phyloP scores from a whole-genome alignment of 495 filamentous ascomycete genomes.

The Mytilinidion resinicola region DNA sequence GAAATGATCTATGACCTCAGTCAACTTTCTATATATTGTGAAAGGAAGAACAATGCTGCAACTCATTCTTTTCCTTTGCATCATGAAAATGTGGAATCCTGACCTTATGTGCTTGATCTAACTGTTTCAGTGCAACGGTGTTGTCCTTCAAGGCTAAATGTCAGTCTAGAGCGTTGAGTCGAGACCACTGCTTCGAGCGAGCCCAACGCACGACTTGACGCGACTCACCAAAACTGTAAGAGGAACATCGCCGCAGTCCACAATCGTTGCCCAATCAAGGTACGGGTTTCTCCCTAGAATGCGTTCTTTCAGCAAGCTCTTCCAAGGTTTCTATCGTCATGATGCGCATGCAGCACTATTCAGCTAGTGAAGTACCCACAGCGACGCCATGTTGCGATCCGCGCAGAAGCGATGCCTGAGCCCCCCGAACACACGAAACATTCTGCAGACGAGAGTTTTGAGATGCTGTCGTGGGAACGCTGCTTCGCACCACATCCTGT shows the following conservation, averaged over 20 bases:
- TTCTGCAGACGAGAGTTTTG: too few species aligned
- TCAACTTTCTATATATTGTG: neutral
- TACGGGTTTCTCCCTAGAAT: slow-evolving; percentile 39
- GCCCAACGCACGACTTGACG: neutral
- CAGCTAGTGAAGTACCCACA: too few species aligned
- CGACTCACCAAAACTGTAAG: slow-evolving; percentile 41
- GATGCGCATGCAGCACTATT: too few species aligned
- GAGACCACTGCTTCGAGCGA: too few species aligned
- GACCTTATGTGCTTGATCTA: slow-evolving; percentile 43
- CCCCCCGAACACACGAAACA: too few species aligned
- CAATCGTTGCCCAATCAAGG: slow-evolving; percentile 42
- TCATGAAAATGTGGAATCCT: neutral
- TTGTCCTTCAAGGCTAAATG: slow-evolving; percentile 38
- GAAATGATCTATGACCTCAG: slow-evolving; percentile 27
- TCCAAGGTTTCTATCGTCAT: neutral
- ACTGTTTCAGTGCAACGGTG: slow-evolving; percentile 46
- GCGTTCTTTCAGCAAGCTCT: neutral
- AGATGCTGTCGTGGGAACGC: too few species aligned
- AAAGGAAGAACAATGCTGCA: too few species aligned
- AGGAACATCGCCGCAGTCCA: slow-evolving; percentile 50
- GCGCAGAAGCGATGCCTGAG: too few species aligned
- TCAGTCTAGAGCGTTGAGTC: neutral
- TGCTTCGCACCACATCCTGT: too few species aligned
- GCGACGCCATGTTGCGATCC: too few species aligned
- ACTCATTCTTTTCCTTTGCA: neutral